Conservation (phyloP, 352 stramenopile genomes). For the Aphanomyces astaci region DNA sequence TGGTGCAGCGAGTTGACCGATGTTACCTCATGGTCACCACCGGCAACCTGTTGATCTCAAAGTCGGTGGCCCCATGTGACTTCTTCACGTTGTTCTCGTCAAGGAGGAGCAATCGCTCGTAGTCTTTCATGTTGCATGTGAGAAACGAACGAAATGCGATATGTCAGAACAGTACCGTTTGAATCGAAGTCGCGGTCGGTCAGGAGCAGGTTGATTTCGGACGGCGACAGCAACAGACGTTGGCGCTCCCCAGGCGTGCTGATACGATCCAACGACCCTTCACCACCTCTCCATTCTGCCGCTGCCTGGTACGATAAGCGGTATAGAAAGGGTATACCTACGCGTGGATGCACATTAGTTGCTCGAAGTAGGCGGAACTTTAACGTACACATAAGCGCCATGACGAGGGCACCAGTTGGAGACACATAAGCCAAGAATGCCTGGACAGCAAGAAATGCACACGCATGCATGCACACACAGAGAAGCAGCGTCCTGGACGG, state of each 20-base stretch:
- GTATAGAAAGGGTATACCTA: slow-evolving; percentile 16
- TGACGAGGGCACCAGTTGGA: background rate
- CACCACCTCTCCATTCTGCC: slow-evolving; percentile 2
- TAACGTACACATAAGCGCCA: slow-evolving; percentile 8
- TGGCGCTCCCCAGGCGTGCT: slow-evolving; percentile 3
- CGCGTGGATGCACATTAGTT: background rate
- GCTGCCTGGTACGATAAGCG: slow-evolving; percentile 7
- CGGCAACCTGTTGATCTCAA: slow-evolving; percentile 55
- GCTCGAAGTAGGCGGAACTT: background rate
- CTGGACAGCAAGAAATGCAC: slow-evolving; percentile 10
- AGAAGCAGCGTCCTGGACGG: background rate
- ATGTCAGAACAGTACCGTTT: background rate
- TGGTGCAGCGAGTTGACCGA: slow-evolving; percentile 22
- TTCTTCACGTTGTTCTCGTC: slow-evolving; percentile 48
- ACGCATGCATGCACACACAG: slow-evolving; percentile 16
- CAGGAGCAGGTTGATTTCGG: slow-evolving; percentile 15
- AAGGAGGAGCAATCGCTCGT: slow-evolving; percentile 58
- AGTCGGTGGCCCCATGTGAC: slow-evolving; percentile 37
- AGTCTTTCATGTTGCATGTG: slow-evolving; percentile 32
- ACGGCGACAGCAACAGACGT: slow-evolving; percentile 5
- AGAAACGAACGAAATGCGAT: background rate
- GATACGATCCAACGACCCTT: background rate
- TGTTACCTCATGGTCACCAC: slow-evolving; percentile 52
- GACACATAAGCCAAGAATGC: background rate
- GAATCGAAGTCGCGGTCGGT: slow-evolving; percentile 23